Evolutionary conservation across 805 yeast species (phyloP), one percentile per base, ranked within the genome.

Genomic region (Clavispora carvajalis): DNA sequence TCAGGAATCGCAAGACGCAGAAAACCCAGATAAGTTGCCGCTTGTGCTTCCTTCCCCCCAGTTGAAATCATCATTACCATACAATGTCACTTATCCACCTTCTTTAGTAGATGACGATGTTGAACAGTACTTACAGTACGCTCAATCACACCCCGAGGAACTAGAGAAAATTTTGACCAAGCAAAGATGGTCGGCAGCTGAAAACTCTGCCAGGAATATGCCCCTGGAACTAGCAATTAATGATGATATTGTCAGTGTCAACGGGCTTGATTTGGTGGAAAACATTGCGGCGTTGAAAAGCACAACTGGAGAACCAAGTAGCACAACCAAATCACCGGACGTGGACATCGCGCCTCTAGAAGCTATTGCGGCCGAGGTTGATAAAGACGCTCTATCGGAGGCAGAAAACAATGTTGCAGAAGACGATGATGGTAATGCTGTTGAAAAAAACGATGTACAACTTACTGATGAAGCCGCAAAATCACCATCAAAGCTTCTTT

Each of bases 1-100:
- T 19, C 61, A 62, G 4, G 58, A 53, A 23, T 48, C 52, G 3
- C 52, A 45, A 17, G 48, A 38, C 13, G 45, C 38, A 10, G 50
- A 41, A n/a, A 17, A 38, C 18, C 37, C 24, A 7, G 41, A 24
- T 15, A 39, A 36, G 18, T 17, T 28, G 11, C 17, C 33, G 13
- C 18, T n/a, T 8, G 45, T 53, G 0, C 40, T 41, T 17, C 65
- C 65, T 0, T 50, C 65, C 3, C 39, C 51, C 9, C 54, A 53
- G 11, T 48, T 64, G 37, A 52, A 45, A 21, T 45, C 47, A 9
- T 33, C 52, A 3, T 46, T 65, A 23, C 69, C 71, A 0, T 65
- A 65, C 46, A 65, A 65, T 36, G 31, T 63, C 19, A 53, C 49
- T 35, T 65, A 65, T 44, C 51, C 54, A 35, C 52, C 47, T 12